A percentile compares a stretch with the other conserved stretches of the same genome.
Conservation (phyloP, 2,329 filamentous ascomycete species). For the Pochonia chlamydosporia region DNA sequence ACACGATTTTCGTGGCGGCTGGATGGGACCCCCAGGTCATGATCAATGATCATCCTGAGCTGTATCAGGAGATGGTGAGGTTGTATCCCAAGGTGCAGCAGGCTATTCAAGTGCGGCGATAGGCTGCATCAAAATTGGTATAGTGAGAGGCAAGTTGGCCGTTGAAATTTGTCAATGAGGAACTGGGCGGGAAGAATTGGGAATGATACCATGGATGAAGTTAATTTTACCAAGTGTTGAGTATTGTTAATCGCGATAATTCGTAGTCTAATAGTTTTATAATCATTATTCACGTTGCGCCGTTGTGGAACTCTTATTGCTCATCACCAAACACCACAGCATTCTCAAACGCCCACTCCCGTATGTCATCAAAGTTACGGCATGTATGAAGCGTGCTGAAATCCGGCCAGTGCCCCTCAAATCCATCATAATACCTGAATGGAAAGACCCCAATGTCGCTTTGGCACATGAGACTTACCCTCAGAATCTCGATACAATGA, state of each 20-base stretch:
- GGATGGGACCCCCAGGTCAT: constrained; percentile 68
- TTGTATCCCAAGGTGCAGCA: constrained; percentile 82
- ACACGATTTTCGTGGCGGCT: constrained; percentile 82
- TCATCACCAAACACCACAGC: constrained; percentile 43
- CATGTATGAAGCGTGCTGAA: constrained; percentile 49
- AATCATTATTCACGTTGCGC: too few relatives aligned
- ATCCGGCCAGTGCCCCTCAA: constrained; percentile 47
- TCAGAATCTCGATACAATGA: constrained; percentile 47
- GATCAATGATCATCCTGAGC: constrained; percentile 72
- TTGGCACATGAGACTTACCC: constrained; percentile 49
- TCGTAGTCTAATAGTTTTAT: too few relatives aligned
- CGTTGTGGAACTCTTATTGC: constrained; percentile 15
- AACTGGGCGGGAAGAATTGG: too few relatives aligned
- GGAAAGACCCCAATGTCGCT: constrained; percentile 49
- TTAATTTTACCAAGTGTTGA: too few relatives aligned
- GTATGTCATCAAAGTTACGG: constrained; percentile 46
- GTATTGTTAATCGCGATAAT: too few relatives aligned
- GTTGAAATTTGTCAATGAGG: too few relatives aligned
- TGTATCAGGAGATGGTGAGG: constrained; percentile 72
- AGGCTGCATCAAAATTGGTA: too few relatives aligned
- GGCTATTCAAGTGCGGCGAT: constrained; percentile 47
- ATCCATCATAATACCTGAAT: constrained; percentile 42
- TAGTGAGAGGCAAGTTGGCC: not conserved
- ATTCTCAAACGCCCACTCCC: constrained; percentile 46
- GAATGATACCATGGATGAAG: too few relatives aligned